Percentiles rank a stretch among this genome's conserved stretches.
phyloP scores from a whole-genome alignment of 345 rosid species.

The Aquilaria sinensis region DNA sequence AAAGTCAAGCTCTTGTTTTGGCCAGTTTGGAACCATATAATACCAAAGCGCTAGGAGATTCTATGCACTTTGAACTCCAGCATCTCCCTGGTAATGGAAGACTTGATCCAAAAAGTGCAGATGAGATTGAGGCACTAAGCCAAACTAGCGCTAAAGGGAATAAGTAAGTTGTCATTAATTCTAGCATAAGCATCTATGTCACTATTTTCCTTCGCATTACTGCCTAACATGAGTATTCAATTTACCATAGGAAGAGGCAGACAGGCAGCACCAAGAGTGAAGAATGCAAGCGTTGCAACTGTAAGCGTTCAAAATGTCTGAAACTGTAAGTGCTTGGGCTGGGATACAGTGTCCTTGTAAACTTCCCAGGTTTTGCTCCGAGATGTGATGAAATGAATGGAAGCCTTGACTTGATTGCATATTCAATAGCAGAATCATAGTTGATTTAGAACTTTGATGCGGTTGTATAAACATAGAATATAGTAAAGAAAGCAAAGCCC shows the following conservation, averaged over 20 bases:
- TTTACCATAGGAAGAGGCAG: conserved; percentile 20
- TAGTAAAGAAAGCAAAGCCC: too few species aligned
- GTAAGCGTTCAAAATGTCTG: conserved; percentile 38
- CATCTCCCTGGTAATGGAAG: conserved; percentile 13
- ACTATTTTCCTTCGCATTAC: not conserved
- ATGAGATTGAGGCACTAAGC: conserved; percentile 14
- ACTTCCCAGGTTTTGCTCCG: too few species aligned
- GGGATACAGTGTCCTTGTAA: not conserved
- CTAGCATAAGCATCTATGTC: not conserved
- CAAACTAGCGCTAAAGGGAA: conserved; percentile 19
- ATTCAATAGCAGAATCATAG: too few species aligned
- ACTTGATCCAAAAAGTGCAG: conserved; percentile 13
- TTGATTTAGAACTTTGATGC: too few species aligned
- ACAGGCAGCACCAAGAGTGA: conserved; percentile 10
- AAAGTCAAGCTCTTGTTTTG: conserved; percentile 11
- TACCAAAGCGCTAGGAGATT: conserved; percentile 8
- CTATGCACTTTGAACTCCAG: conserved; percentile 14
- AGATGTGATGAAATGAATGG: too few species aligned
- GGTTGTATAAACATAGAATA: too few species aligned
- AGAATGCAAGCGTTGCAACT: conserved; percentile 34
- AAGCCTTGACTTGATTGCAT: too few species aligned
- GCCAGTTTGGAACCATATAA: conserved; percentile 1
- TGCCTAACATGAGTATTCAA: conserved; percentile 1
- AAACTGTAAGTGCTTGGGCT: conserved; percentile 37
- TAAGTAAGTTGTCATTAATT: conserved; percentile 17